A percentile compares a stretch with the other conserved stretches of the same genome.
These are phyloP conservation scores for Biscogniauxia sp. DNA, from an alignment of 2,329 filamentous ascomycete species.

Conservation along the genomic window DNA sequence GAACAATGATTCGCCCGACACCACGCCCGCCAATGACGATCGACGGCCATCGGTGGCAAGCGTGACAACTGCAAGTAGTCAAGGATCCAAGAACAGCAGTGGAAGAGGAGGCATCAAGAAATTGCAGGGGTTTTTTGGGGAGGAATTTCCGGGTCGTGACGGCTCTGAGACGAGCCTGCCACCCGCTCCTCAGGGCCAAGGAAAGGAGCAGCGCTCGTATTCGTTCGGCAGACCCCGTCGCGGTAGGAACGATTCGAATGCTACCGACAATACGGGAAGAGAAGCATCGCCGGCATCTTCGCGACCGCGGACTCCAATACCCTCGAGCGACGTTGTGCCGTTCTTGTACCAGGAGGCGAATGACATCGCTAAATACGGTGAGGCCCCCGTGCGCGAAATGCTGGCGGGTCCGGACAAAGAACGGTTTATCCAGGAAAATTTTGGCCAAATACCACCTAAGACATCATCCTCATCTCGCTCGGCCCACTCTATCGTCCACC, in stretches of 20 bases:
- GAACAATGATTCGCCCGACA: conserved; percentile 60
- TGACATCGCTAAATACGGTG: conserved; percentile 74
- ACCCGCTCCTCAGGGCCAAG: conserved; percentile 38
- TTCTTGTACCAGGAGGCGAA: conserved; percentile 90
- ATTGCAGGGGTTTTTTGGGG: conserved; percentile 87
- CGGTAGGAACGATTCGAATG: conserved; percentile 78
- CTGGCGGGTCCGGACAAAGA: conserved; percentile 69
- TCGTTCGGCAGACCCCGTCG: conserved; percentile 63
- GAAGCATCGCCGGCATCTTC: conserved; percentile 74
- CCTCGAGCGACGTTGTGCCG: conserved; percentile 92
- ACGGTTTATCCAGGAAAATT: conserved; percentile 56
- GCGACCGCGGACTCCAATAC: conserved; percentile 78
- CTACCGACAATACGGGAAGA: conserved; percentile 64
- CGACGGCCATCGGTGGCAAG: conserved; percentile 86
- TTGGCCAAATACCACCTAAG: conserved; percentile 50
- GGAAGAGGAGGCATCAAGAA: conserved; percentile 75
- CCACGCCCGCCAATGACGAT: conserved; percentile 64
- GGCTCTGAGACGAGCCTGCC: conserved; percentile 70
- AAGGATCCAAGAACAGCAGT: conserved; percentile 72
- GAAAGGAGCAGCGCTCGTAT: conserved; percentile 62
- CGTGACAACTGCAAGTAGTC: conserved; percentile 79
- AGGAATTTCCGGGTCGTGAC: conserved; percentile 75
- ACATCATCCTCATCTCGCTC: conserved; percentile 63
- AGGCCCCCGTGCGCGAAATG: conserved; percentile 71
- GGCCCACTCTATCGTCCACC: conserved; percentile 59